These are phyloP conservation scores for Debaryomyces tyrocola DNA, from an alignment of 805 yeast genomes.

Conservation along the genomic window DNA sequence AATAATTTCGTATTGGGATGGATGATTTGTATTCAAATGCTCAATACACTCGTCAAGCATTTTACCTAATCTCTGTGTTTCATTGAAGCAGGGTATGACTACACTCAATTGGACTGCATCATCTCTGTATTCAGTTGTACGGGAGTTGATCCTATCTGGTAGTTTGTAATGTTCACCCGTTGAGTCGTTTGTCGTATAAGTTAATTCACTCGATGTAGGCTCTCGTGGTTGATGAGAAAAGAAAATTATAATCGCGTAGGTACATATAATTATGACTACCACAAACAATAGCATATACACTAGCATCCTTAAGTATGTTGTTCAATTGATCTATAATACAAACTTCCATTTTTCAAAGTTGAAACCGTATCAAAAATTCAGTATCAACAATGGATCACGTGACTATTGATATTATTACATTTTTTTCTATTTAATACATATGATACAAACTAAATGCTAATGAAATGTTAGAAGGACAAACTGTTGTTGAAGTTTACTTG, in stretches of 20 bases:
- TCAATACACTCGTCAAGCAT: conserved; percentile 73
- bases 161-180: conserved; percentile 25
- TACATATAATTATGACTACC: conserved; percentile 6
- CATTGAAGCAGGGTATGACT: conserved; percentile 94
- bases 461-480: not conserved
- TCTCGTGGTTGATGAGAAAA: conserved; percentile 66
- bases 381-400: not conserved
- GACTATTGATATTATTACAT: not conserved
- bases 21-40: conserved; percentile 43
- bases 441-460: not conserved
- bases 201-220: conserved; percentile 52
- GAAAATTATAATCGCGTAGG: conserved; percentile 43
- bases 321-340: no score
- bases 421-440: not conserved
- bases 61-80: conserved; percentile 63
- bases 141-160: conserved; percentile 31
- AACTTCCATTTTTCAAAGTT: not conserved
- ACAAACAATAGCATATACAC: not conserved
- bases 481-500: conserved; percentile 3
- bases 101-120: conserved; percentile 62
- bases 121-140: conserved; percentile 11
- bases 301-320: not conserved
- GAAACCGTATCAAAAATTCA: not conserved
- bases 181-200: conserved; percentile 50
- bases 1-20: conserved; percentile 64